phyloP scores from a whole-genome alignment of 208 protist species.

The Porcisia deanei region DNA sequence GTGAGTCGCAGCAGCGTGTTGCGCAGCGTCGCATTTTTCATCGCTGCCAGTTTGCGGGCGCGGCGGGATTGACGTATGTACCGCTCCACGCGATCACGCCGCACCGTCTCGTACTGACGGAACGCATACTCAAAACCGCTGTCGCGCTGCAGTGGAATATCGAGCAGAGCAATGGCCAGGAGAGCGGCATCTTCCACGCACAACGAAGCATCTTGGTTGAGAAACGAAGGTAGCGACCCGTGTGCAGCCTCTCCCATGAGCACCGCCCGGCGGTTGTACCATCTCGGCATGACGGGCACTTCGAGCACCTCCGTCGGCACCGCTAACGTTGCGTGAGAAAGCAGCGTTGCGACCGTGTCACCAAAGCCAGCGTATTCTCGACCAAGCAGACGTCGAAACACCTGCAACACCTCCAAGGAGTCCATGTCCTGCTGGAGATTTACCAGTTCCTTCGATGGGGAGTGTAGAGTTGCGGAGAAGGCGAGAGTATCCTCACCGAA shows the following conservation, averaged over 20 bases:
- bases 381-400: constrained; percentile 44
- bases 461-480: constrained; percentile 77
- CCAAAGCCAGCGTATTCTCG: constrained; percentile 66
- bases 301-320: constrained; percentile 75
- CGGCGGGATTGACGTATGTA: constrained; percentile 89
- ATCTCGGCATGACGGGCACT: constrained; percentile 89
- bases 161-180: constrained; percentile 75
- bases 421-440: constrained; percentile 42
- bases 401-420: constrained; percentile 47
- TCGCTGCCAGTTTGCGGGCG: constrained; percentile 61
- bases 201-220: constrained; percentile 82
- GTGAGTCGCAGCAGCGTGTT: constrained; percentile 51
- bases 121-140: constrained; percentile 88
- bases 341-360: constrained; percentile 31
- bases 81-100: constrained; percentile 81
- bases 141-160: constrained; percentile 79
- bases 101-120: constrained; percentile 77
- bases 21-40: constrained; percentile 44
- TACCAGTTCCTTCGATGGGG: constrained; percentile 53
- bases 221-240: constrained; percentile 81
- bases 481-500: constrained; percentile 52
- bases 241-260: constrained; percentile 88
- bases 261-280: constrained; percentile 88
- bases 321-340: constrained; percentile 55
- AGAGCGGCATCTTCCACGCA: constrained; percentile 90